Evolutionary conservation across 2,329 filamentous ascomycete genomes (phyloP).

Genomic region (Helotiales sp.): DNA sequence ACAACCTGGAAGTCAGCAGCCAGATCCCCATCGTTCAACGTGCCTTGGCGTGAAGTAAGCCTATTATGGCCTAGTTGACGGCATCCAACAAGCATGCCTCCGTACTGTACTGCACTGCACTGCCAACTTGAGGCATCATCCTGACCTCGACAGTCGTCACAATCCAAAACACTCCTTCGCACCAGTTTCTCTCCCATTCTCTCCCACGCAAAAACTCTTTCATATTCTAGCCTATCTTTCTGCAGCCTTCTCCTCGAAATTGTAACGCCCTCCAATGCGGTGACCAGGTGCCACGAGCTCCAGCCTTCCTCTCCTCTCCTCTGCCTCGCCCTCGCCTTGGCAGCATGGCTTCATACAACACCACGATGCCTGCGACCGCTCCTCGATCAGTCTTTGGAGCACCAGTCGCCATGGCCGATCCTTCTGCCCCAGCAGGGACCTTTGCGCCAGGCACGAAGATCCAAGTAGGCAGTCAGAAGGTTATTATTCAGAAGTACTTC

Average conservation of each 20-base stretch:
- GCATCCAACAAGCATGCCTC: constrained; percentile 4
- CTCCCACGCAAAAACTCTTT: not conserved
- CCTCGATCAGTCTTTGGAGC: constrained; percentile 53
- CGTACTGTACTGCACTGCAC: too few relatives aligned
- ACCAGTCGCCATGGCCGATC: constrained; percentile 48
- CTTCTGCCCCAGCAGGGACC: constrained; percentile 73
- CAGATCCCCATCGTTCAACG: not conserved
- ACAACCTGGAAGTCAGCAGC: constrained; percentile 13
- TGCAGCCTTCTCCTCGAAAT: constrained; percentile 11
- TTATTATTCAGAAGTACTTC: constrained; percentile 95
- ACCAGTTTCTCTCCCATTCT: not conserved
- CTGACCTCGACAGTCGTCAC: constrained; percentile 4
- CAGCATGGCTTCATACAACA: constrained; percentile 50
- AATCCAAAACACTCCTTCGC: constrained; percentile 16
- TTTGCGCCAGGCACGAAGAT: constrained; percentile 96
- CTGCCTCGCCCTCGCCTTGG: constrained; percentile 28
- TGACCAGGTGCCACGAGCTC: constrained; percentile 31
- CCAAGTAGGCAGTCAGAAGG: constrained; percentile 89
- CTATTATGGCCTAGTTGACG: constrained; percentile 10
- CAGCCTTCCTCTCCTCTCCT: constrained; percentile 23
- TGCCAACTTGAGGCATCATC: constrained; percentile 23
- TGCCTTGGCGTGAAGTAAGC: constrained; percentile 3
- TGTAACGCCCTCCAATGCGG: constrained; percentile 39
- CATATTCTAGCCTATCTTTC: constrained; percentile 10
- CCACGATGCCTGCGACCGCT: constrained; percentile 45